These are phyloP conservation scores for Omphalotus olearius DNA, from an alignment of 1,284 basidiomycete genomes.

Conservation along the genomic window DNA sequence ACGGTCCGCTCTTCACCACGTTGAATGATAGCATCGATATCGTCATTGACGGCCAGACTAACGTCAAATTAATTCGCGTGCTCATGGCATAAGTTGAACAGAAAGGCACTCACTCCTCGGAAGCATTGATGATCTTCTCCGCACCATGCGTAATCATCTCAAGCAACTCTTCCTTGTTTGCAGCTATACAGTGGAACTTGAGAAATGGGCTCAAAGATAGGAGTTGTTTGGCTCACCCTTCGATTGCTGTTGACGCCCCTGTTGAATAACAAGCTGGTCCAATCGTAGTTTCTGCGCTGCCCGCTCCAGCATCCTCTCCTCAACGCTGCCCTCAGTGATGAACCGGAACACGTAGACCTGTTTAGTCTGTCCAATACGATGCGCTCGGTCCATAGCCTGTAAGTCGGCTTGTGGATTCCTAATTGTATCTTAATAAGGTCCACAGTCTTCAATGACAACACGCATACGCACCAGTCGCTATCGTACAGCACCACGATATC, in stretches of 20 bases:
- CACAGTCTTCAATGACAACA: conserved; percentile 6
- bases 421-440: conserved; percentile 1
- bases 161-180: conserved; percentile 93
- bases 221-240: conserved; percentile 44
- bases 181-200: conserved; percentile 42
- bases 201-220: background rate
- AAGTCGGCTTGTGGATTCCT: conserved; percentile 99
- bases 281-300: conserved; percentile 95
- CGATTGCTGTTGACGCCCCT: conserved; percentile 74
- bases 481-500: conserved; percentile 98
- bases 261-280: conserved; percentile 98
- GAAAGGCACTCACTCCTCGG: conserved; percentile 47
- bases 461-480: conserved; percentile 72
- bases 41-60: conserved; percentile 36
- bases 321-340: conserved; percentile 95
- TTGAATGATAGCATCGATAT: conserved; percentile 88
- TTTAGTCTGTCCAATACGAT: conserved; percentile 98
- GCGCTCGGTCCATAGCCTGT: conserved; percentile 99
- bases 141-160: conserved; percentile 99
- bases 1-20: conserved; percentile 90
- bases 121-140: conserved; percentile 90
- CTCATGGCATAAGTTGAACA: background rate
- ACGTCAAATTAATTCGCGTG: background rate
- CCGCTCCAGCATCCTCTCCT: conserved; percentile 95
- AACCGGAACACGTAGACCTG: conserved; percentile 99